phyloP scores from a whole-genome alignment of 768 basidiomycete species.

The Hygrophorus russula region DNA sequence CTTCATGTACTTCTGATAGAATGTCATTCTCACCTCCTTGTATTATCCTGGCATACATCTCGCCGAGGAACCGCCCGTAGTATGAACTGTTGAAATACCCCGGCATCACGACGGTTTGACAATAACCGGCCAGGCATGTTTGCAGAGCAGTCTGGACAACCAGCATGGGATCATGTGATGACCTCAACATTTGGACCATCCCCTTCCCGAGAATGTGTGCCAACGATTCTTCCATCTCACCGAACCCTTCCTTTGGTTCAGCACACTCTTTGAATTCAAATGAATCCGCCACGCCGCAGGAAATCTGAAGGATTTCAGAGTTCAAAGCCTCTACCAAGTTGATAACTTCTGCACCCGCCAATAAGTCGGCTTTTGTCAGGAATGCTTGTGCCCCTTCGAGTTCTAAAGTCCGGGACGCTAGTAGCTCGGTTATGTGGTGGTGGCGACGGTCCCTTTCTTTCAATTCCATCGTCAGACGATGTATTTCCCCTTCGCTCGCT shows the following conservation, averaged over 20 bases:
- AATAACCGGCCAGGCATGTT: background rate
- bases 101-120: background rate
- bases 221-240: background rate
- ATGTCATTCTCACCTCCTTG: background rate
- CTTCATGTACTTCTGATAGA: background rate
- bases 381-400: background rate
- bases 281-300: background rate
- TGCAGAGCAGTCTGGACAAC: slow-evolving; percentile 1
- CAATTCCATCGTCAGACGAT: background rate
- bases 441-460: too few relatives aligned
- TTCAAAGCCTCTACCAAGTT: slow-evolving; percentile 1
- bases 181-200: slow-evolving; percentile 1
- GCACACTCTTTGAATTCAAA: background rate
- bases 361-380: background rate
- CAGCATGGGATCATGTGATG: slow-evolving; percentile 1
- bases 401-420: slow-evolving; percentile 1
- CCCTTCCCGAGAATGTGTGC: background rate
- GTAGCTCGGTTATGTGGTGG: background rate
- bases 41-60: background rate
- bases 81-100: background rate
- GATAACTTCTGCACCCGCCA: slow-evolving; percentile 1
- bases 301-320: background rate
- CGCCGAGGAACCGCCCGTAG: background rate
- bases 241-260: background rate
- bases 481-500: background rate